Conservation (phyloP, 1,284 basidiomycete genomes). For the Boletus sp. region DNA sequence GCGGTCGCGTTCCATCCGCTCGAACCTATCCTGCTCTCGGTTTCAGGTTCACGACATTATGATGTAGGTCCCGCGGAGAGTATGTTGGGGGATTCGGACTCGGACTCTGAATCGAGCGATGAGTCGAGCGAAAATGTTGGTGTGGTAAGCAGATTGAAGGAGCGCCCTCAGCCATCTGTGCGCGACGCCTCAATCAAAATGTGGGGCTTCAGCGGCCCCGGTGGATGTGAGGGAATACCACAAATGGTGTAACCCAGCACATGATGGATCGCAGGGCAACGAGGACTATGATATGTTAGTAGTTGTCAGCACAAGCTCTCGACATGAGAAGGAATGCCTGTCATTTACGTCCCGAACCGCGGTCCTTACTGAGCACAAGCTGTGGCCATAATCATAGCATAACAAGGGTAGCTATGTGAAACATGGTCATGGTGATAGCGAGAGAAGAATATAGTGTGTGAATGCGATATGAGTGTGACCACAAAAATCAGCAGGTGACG, state of each 20-base stretch:
- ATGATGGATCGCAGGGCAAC: too few relatives aligned
- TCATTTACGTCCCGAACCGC: neutral
- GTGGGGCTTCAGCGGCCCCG: conserved; percentile 20
- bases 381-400: conserved; percentile 24
- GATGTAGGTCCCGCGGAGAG: neutral
- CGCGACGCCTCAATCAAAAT: conserved; percentile 29
- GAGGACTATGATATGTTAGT: too few relatives aligned
- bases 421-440: conserved; percentile 9
- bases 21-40: conserved; percentile 48
- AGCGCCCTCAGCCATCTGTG: conserved; percentile 21
- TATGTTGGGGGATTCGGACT: conserved; percentile 7
- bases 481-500: conserved; percentile 12
- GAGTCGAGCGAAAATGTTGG: neutral
- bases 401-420: conserved; percentile 19
- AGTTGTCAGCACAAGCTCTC: too few relatives aligned
- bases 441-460: neutral
- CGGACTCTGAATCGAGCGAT: conserved; percentile 15
- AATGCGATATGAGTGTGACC: conserved; percentile 17
- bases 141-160: conserved; percentile 11
- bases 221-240: neutral
- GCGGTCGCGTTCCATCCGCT: conserved; percentile 61
- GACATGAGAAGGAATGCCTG: too few relatives aligned
- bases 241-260: neutral
- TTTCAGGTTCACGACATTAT: conserved; percentile 66
- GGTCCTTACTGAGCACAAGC: neutral